These are phyloP conservation scores for Xerocomus spinulosus DNA, from an alignment of 768 basidiomycete species.

Conservation along the genomic window DNA sequence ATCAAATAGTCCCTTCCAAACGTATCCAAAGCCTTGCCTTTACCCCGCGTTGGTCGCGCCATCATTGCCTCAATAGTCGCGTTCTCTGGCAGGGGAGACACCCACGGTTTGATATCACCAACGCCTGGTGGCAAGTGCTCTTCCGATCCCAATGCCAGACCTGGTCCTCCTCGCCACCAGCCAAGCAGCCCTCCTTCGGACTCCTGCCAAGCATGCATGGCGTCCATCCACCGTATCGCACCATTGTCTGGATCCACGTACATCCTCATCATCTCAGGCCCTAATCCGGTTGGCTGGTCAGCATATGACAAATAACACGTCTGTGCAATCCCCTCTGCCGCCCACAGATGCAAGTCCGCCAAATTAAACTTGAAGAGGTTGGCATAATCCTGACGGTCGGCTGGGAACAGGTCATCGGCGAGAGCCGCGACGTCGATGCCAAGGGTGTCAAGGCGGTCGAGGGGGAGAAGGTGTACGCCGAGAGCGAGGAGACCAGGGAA, in stretches of 20 bases:
- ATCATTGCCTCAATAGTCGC: slow-evolving; percentile 1
- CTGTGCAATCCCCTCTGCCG: slow-evolving; percentile 70
- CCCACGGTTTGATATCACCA: slow-evolving; percentile 30
- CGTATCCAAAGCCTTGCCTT: background rate
- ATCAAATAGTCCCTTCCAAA: slow-evolving; percentile 51
- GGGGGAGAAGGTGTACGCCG: slow-evolving; percentile 58
- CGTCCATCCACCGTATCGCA: slow-evolving; percentile 22
- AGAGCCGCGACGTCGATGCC: slow-evolving; percentile 44
- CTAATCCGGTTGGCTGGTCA: slow-evolving; percentile 64
- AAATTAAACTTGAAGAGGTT: slow-evolving; percentile 44
- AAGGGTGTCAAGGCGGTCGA: slow-evolving; percentile 45
- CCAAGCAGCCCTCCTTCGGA: slow-evolving; percentile 3
- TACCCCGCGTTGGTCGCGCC: background rate
- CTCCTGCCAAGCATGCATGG: slow-evolving; percentile 45
- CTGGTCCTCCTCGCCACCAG: background rate
- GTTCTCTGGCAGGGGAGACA: slow-evolving; percentile 1
- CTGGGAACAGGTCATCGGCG: slow-evolving; percentile 15
- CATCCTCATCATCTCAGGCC: slow-evolving; percentile 46
- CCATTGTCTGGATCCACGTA: slow-evolving; percentile 6
- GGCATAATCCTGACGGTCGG: slow-evolving; percentile 29
- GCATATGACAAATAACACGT: slow-evolving; percentile 70
- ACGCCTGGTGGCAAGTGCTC: slow-evolving; percentile 49
- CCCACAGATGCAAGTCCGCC: slow-evolving; percentile 64
- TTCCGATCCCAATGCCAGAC: slow-evolving; percentile 23
- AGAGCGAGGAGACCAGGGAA: slow-evolving; percentile 72